A percentile compares a stretch with the other conserved stretches of the same genome.
Evolutionary conservation across 2,329 filamentous ascomycete species (phyloP).

Genomic region (Penicillium capsulatum): DNA sequence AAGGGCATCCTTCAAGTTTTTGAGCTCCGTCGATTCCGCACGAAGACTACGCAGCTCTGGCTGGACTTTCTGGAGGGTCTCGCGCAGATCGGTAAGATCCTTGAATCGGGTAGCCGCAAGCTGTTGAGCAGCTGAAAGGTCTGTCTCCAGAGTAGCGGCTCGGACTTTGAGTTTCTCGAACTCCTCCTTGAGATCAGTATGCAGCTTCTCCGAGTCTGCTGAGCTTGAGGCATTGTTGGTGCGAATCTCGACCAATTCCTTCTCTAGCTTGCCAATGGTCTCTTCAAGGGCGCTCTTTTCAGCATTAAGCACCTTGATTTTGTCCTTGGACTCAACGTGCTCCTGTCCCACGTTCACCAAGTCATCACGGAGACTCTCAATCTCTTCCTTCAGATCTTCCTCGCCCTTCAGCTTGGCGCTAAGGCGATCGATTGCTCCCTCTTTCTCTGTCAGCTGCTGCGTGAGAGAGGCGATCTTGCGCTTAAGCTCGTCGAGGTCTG

Average conservation of each 20-base stretch:
- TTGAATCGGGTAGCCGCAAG: slow-evolving; percentile 84
- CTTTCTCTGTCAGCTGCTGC: slow-evolving; percentile 52
- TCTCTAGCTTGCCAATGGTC: slow-evolving; percentile 64
- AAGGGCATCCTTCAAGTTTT: slow-evolving; percentile 70
- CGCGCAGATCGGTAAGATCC: slow-evolving; percentile 74
- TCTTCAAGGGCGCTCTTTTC: slow-evolving; percentile 65
- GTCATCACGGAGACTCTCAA: slow-evolving; percentile 77
- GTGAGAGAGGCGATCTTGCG: slow-evolving; percentile 35
- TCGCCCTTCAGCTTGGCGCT: slow-evolving; percentile 68
- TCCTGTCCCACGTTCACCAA: slow-evolving; percentile 75
- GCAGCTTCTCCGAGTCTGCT: slow-evolving; percentile 50
- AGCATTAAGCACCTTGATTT: slow-evolving; percentile 62
- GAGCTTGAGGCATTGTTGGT: slow-evolving; percentile 45
- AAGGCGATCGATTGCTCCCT: slow-evolving; percentile 67
- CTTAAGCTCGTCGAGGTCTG: slow-evolving; percentile 31
- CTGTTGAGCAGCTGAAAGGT: slow-evolving; percentile 80
- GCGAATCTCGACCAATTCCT: slow-evolving; percentile 60
- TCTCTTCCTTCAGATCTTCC: slow-evolving; percentile 76
- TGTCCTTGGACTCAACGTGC: slow-evolving; percentile 77
- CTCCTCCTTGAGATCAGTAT: slow-evolving; percentile 56
- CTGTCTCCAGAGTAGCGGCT: slow-evolving; percentile 67
- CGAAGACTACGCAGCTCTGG: slow-evolving; percentile 77
- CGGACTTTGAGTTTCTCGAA: slow-evolving; percentile 69
- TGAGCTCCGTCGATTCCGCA: slow-evolving; percentile 70
- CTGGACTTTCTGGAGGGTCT: slow-evolving; percentile 77